A percentile compares a stretch with the other conserved stretches of the same genome.
Evolutionary conservation across 208 protist genomes (phyloP).

Genomic region (Trypanosoma vivax): DNA sequence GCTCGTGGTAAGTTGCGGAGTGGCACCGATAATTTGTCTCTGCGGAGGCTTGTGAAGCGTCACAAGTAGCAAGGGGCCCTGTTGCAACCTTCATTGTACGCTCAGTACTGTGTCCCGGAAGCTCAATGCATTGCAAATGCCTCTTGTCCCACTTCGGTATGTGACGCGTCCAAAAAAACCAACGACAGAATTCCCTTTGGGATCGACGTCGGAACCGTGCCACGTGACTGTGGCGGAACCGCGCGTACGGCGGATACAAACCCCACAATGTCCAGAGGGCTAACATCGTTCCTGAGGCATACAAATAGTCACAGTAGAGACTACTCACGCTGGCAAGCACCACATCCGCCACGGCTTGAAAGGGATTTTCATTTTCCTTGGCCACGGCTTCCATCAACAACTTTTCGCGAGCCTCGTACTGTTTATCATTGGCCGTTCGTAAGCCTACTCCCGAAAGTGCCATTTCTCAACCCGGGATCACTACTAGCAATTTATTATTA

Average conservation of each 20-base stretch:
- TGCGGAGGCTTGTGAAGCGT: too few relatives aligned
- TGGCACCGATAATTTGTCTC: too few relatives aligned
- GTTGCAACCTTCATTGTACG: neutral
- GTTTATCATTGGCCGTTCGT: conserved; percentile 33
- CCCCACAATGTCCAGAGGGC: conserved; percentile 43
- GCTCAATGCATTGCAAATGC: conserved; percentile 46
- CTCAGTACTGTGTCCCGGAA: conserved; percentile 20
- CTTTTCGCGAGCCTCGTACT: conserved; percentile 34
- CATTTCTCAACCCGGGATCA: conserved; percentile 2
- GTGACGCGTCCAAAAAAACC: conserved; percentile 58
- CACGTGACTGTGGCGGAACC: conserved; percentile 53
- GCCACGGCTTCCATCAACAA: conserved; percentile 34
- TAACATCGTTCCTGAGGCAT: conserved; percentile 58
- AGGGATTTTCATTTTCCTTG: conserved; percentile 49
- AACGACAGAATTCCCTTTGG: conserved; percentile 44
- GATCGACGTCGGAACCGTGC: conserved; percentile 40
- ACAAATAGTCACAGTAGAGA: conserved; percentile 56
- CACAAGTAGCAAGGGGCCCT: neutral
- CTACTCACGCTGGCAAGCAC: conserved; percentile 13
- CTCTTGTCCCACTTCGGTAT: conserved; percentile 76
- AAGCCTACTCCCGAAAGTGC: conserved; percentile 15
- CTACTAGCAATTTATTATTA: neutral
- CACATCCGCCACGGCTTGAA: conserved; percentile 29
- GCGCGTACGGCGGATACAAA: conserved; percentile 56
- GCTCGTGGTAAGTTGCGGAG: too few relatives aligned